A percentile compares a stretch with the other conserved stretches of the same genome.
Conservation (phyloP, 192 early-diverging fungal genomes). For the Backusella luteola region DNA sequence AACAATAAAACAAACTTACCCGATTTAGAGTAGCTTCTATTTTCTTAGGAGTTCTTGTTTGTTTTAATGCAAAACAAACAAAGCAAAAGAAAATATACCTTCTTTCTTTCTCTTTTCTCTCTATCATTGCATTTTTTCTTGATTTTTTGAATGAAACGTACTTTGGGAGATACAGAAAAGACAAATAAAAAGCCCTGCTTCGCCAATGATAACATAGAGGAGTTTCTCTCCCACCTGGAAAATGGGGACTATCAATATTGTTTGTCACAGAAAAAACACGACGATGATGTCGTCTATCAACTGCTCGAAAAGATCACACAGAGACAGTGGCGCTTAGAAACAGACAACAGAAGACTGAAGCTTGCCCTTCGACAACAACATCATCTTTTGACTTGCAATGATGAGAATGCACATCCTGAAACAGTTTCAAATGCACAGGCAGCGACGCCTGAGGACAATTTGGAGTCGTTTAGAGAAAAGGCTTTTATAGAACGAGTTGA, state of each 20-base stretch:
- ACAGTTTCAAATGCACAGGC: neutral
- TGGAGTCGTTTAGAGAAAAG: slow-evolving; percentile 8
- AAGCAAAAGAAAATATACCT: no score
- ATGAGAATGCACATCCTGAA: neutral
- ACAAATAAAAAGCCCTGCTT: neutral
- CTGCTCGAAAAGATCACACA: slow-evolving; percentile 17
- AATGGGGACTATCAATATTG: slow-evolving; percentile 27
- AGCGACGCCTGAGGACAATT: slow-evolving; percentile 14
- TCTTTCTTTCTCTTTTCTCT: no score
- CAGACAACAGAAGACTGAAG: slow-evolving; percentile 20
- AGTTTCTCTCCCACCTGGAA: slow-evolving; percentile 12
- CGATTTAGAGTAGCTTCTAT: no score
- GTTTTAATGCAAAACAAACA: no score
- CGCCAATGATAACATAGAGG: neutral
- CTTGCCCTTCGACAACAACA: slow-evolving; percentile 20
- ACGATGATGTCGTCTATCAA: slow-evolving; percentile 4
- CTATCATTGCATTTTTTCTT: no score
- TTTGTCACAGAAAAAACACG: neutral
- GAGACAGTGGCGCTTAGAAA: slow-evolving; percentile 13
- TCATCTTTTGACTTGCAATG: slow-evolving; percentile 7
- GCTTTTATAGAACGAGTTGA: slow-evolving; percentile 4
- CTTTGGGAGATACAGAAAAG: neutral
- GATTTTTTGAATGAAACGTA: neutral
- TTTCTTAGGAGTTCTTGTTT: no score
- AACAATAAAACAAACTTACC: no score